These are phyloP conservation scores for Aspergillus phoenicis DNA, from an alignment of 2,329 filamentous ascomycete genomes.

Conservation along the genomic window DNA sequence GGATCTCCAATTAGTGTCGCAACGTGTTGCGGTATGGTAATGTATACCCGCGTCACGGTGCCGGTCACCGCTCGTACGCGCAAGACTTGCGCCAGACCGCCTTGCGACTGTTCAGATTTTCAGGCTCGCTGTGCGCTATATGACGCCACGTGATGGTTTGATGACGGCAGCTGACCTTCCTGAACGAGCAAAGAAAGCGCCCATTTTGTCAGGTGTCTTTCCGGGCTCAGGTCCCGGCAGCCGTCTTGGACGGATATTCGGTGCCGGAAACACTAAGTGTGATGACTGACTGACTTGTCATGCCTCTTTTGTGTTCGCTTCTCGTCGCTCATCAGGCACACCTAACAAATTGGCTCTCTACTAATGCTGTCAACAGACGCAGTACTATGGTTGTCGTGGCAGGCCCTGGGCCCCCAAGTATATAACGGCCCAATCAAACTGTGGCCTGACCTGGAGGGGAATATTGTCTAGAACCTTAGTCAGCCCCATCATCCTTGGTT, in stretches of 20 bases:
- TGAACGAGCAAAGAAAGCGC: conserved; percentile 12
- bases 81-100: conserved; percentile 19
- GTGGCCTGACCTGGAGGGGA: background rate
- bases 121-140: conserved; percentile 16
- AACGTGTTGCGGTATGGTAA: conserved; percentile 20
- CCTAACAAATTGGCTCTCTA: background rate
- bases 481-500: conserved; percentile 11
- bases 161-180: conserved; percentile 30
- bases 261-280: background rate
- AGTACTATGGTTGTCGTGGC: background rate
- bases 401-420: conserved; percentile 12
- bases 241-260: conserved; percentile 1
- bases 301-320: too few species aligned
- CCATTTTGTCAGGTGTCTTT: conserved; percentile 12
- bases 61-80: conserved; percentile 22
- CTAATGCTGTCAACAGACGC: background rate
- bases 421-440: conserved; percentile 13
- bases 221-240: background rate
- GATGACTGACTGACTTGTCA: too few species aligned
- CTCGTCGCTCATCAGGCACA: too few species aligned
- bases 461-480: conserved; percentile 17
- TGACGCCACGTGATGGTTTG: conserved; percentile 35
- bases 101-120: conserved; percentile 1
- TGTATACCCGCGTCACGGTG: conserved; percentile 19
- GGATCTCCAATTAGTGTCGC: conserved; percentile 31